Percentiles rank a stretch among this genome's conserved stretches.
phyloP scores from a whole-genome alignment of 805 yeast genomes.

The Dipodascopsis uninucleata region DNA sequence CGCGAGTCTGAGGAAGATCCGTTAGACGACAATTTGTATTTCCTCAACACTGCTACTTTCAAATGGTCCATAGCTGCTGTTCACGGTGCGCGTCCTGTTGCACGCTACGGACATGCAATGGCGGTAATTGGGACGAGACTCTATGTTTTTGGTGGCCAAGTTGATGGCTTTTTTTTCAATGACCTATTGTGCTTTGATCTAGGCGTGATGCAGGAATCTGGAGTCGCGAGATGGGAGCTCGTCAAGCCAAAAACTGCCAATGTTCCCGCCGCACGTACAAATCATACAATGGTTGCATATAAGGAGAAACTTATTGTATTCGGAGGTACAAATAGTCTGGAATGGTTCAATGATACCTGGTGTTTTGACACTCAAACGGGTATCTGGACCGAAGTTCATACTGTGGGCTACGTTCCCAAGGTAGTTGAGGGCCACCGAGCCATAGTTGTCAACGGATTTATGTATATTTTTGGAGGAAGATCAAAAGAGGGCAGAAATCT shows the following conservation, averaged over 20 bases:
- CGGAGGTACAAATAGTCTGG: slow-evolving; percentile 84
- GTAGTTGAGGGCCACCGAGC: slow-evolving; percentile 93
- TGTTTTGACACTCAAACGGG: slow-evolving; percentile 65
- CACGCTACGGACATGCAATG: slow-evolving; percentile 92
- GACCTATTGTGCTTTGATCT: slow-evolving; percentile 85
- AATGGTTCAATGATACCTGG: slow-evolving; percentile 73
- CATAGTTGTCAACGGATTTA: slow-evolving; percentile 66
- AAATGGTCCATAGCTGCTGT: slow-evolving; percentile 80
- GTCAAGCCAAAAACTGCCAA: slow-evolving; percentile 50
- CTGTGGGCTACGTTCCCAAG: slow-evolving; percentile 73
- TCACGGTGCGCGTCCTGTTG: slow-evolving; percentile 72
- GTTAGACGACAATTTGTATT: slow-evolving; percentile 84
- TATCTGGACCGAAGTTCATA: slow-evolving; percentile 66
- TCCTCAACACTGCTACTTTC: slow-evolving; percentile 73
- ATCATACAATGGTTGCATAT: slow-evolving; percentile 82
- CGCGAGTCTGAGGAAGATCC: slow-evolving; percentile 42
- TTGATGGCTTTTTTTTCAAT: slow-evolving; percentile 74
- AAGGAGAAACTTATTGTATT: slow-evolving; percentile 77
- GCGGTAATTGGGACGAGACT: slow-evolving; percentile 63
- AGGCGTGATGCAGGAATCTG: slow-evolving; percentile 69
- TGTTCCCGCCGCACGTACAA: slow-evolving; percentile 78
- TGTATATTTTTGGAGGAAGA: slow-evolving; percentile 90
- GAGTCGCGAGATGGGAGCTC: slow-evolving; percentile 80
- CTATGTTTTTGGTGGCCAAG: slow-evolving; percentile 92
- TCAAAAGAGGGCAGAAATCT: slow-evolving; percentile 66